Evolutionary conservation across 2,329 filamentous ascomycete genomes (phyloP).

Genomic region (Nigrospora sphaerica): DNA sequence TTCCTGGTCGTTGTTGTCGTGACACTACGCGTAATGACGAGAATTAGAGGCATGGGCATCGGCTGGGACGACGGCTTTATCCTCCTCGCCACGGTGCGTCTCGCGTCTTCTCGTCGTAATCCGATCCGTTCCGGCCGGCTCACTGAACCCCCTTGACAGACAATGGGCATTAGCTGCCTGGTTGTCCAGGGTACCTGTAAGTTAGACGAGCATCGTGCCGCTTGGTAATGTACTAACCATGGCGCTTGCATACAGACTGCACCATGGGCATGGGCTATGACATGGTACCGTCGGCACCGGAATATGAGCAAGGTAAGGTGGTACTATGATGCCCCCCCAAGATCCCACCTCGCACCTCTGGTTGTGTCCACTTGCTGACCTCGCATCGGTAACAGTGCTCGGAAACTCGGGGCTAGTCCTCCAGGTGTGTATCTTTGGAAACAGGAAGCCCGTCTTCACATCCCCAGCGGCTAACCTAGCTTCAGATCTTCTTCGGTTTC

Average conservation of each 20-base stretch:
- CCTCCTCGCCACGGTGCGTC: background rate
- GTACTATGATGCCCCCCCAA: background rate
- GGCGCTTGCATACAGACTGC: constrained; percentile 3
- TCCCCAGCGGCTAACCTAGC: background rate
- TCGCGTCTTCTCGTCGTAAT: no score
- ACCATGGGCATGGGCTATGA: constrained; percentile 10
- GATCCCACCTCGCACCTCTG: background rate
- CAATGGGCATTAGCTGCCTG: background rate
- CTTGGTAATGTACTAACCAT: no score
- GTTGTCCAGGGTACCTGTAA: background rate
- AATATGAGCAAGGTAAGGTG: constrained; percentile 8
- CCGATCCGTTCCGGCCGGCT: no score
- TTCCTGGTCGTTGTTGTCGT: background rate
- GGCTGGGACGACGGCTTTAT: background rate
- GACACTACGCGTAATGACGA: background rate
- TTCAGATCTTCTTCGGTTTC: constrained; percentile 9
- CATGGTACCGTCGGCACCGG: constrained; percentile 5
- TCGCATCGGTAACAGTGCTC: no score
- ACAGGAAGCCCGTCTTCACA: no score
- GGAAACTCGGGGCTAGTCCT: no score
- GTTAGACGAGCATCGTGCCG: background rate
- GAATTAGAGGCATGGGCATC: background rate
- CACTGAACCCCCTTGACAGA: background rate
- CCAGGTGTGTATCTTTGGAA: no score
- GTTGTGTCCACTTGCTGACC: no score